phyloP scores from a whole-genome alignment of 441 rosid genomes.

The Gossypium trilobum region DNA sequence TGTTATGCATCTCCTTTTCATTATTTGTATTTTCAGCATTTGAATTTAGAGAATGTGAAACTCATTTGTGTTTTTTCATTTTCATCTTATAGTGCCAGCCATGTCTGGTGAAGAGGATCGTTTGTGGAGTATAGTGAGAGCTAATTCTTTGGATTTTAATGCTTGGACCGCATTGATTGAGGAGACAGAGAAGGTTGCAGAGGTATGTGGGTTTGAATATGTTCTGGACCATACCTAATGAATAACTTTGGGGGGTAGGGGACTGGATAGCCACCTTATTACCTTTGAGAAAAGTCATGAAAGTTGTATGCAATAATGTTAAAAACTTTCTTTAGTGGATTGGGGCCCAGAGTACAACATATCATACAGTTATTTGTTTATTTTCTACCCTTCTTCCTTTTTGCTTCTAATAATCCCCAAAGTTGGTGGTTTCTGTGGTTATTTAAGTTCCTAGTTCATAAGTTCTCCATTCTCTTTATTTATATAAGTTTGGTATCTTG shows the following conservation, averaged over 20 bases:
- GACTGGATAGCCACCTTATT: background rate
- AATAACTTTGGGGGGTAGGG: background rate
- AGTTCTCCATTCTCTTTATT: too few species aligned
- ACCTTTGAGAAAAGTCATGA: background rate
- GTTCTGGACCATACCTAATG: background rate
- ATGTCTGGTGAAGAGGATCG: conserved; percentile 81
- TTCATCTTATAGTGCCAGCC: conserved; percentile 19
- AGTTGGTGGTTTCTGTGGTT: background rate
- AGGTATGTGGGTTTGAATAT: conserved; percentile 20
- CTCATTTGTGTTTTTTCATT: background rate
- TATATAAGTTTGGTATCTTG: background rate
- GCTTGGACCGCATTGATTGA: conserved; percentile 87
- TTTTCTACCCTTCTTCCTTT: background rate
- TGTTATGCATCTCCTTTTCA: background rate
- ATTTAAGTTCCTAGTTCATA: background rate
- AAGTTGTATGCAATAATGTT: background rate
- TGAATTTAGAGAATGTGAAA: background rate
- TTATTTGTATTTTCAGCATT: background rate
- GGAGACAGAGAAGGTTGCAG: conserved; percentile 84
- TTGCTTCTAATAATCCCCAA: background rate
- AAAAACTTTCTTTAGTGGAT: background rate
- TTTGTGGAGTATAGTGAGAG: conserved; percentile 69
- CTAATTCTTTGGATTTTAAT: conserved; percentile 78
- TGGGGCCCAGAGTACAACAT: background rate
- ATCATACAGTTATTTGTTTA: background rate